These are phyloP conservation scores for Eucalyptus polyanthemos DNA, from an alignment of 345 rosid species.

Conservation along the genomic window DNA sequence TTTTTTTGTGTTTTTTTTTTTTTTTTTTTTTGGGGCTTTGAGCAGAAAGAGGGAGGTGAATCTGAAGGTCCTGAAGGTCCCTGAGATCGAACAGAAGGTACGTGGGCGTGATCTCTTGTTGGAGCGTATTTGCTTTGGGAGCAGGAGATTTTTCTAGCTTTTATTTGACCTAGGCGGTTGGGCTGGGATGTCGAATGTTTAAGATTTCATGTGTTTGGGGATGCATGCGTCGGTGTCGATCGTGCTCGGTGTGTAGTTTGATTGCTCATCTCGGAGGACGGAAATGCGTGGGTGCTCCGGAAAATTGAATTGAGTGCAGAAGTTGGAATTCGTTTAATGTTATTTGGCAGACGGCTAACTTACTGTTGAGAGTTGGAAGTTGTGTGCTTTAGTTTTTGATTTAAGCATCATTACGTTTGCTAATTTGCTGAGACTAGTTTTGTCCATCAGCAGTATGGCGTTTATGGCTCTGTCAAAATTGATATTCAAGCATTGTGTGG, in stretches of 20 bases:
- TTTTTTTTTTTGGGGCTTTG: not conserved
- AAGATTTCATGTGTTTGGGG: not conserved
- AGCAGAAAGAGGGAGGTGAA: slow-evolving; percentile 93
- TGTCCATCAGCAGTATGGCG: not conserved
- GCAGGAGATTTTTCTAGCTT: not conserved
- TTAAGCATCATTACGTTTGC: not conserved
- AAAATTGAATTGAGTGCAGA: not conserved
- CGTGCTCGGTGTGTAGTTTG: not conserved
- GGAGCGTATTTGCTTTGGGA: not conserved
- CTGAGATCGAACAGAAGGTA: slow-evolving; percentile 98
- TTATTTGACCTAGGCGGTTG: not conserved
- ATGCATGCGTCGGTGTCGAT: not conserved
- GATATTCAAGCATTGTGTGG: not conserved
- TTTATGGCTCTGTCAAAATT: not conserved
- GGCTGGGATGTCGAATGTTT: not conserved
- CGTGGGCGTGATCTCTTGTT: not conserved
- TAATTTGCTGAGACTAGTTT: not conserved
- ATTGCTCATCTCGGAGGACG: not conserved
- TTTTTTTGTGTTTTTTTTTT: not conserved
- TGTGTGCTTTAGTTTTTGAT: not conserved
- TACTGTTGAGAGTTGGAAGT: not conserved
- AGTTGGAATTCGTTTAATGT: not conserved
- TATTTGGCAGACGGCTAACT: not conserved
- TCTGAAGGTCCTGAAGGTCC: slow-evolving; percentile 93
- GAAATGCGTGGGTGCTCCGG: not conserved